Percentiles rank a stretch among this genome's conserved stretches.
These are phyloP conservation scores for Xanthoparmelia taractica DNA, from an alignment of 495 filamentous ascomycete species.

Conservation along the genomic window DNA sequence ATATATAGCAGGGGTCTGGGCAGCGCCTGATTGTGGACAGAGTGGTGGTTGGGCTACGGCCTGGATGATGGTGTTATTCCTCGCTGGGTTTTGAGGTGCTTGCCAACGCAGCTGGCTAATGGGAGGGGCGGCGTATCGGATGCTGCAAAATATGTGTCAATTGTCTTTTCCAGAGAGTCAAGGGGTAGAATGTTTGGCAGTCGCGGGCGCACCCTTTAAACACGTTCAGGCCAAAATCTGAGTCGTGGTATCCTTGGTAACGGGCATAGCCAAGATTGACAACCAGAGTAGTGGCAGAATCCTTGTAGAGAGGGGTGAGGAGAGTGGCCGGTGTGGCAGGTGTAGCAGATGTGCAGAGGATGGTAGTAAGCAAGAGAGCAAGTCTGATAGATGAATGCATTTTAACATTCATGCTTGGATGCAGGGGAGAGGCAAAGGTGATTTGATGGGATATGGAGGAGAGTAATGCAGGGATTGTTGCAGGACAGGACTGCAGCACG, in stretches of 20 bases:
- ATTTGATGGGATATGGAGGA: not conserved
- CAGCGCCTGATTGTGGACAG: slow-evolving; percentile 11
- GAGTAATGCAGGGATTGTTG: not conserved
- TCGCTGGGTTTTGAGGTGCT: slow-evolving; percentile 22
- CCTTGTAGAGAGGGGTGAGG: too few species aligned
- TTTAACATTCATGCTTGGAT: not conserved
- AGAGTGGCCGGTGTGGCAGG: not conserved
- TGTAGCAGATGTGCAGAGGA: not conserved
- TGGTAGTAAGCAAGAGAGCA: not conserved
- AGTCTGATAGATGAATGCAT: not conserved
- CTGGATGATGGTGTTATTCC: not conserved
- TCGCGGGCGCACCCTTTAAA: slow-evolving; percentile 27
- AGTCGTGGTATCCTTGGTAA: slow-evolving; percentile 26
- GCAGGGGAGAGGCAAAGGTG: not conserved
- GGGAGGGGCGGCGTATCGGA: slow-evolving; percentile 36
- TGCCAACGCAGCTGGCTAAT: slow-evolving; percentile 31
- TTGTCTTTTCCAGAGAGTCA: not conserved
- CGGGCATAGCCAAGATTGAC: slow-evolving; percentile 26
- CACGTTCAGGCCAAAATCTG: slow-evolving; percentile 22
- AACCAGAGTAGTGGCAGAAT: not conserved
- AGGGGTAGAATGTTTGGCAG: not conserved
- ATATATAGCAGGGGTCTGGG: slow-evolving; percentile 1
- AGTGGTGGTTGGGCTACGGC: slow-evolving; percentile 8
- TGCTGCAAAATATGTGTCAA: slow-evolving; percentile 18
- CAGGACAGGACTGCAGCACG: not conserved